Base-by-base conservation (phyloP, 805 yeast species). In the Blastobotrys peoriensis region DNA sequence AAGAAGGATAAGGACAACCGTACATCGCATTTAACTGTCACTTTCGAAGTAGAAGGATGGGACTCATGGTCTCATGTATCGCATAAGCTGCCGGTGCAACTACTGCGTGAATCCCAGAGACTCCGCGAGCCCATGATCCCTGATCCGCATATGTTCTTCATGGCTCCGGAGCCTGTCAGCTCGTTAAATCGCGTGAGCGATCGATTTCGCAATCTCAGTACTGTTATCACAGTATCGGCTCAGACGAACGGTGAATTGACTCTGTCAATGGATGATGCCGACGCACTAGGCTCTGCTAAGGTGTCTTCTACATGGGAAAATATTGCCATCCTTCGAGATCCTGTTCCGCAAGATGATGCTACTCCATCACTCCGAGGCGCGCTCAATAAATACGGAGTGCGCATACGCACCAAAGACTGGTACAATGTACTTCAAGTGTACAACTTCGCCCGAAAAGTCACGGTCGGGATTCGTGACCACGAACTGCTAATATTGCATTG, bases 71-170 rank as follows among this genome's bases (percentile, higher is more conserved):
- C 30, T 13, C 13, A 25, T 18, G 57, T 66, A 1, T 46, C 53
- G 20, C 70, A 65, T 40, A 56, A 61, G 41, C 75, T 89, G 16
- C 91, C 95, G 0, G 85, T 85, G 1, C 68, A 79, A 52, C 66
- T 85, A 35, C 56, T 84, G 45, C 74, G 78, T 46, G 78, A 74
- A 47, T 80, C 77, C 45, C 70, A 71, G 10, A 57, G 71, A 40
- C 66, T 78, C 6, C 65, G 69, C 16, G 93, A 84, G 56, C 96
- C 96, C 0, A 75, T 72, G 54, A 63, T 81, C 37, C 68, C 69
- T 36, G 65, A 66, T 43, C 72, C 80, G 41, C 78, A 79, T 53
- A 63, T 81, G 34, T 68, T 81, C 58, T 67, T 85, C 71, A 70
- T 71, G 51, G 20, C 63, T 43, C 51, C 62, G 15, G 22, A 22